Evolutionary conservation across 1,284 basidiomycete genomes (phyloP).

Genomic region (Malassezia obtusa): DNA sequence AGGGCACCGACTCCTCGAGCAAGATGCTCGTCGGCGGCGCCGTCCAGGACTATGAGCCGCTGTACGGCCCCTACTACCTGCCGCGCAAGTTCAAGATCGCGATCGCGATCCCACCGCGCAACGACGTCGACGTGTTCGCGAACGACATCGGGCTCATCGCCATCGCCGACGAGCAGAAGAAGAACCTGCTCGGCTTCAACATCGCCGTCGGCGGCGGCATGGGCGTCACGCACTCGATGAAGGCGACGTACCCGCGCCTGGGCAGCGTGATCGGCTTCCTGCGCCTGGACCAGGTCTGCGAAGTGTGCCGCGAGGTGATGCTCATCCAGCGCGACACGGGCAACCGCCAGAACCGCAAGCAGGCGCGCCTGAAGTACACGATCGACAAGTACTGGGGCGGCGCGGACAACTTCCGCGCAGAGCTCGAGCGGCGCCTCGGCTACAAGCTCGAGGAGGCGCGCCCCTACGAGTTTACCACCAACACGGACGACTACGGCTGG

Average conservation of each 20-base stretch:
- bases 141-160: constrained; percentile 95
- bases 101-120: constrained; percentile 88
- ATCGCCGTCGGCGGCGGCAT: constrained; percentile 69
- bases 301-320: constrained; percentile 86
- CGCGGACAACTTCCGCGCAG: constrained; percentile 59
- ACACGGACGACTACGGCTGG: constrained; percentile 94
- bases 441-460: constrained; percentile 62
- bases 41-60: constrained; percentile 82
- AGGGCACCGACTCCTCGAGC: constrained; percentile 44
- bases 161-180: constrained; percentile 58
- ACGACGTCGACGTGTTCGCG: constrained; percentile 90
- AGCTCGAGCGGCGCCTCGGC: constrained; percentile 81
- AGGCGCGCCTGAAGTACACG: constrained; percentile 71
- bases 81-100: constrained; percentile 97
- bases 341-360: constrained; percentile 62
- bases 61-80: constrained; percentile 94
- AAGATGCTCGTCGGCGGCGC: constrained; percentile 84
- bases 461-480: constrained; percentile 72
- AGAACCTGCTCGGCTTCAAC: constrained; percentile 50
- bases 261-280: constrained; percentile 87
- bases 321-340: constrained; percentile 89
- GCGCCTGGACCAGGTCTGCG: constrained; percentile 71
- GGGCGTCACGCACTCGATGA: constrained; percentile 98
- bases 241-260: constrained; percentile 91
- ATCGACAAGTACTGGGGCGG: constrained; percentile 75